A percentile compares a stretch with the other conserved stretches of the same genome.
These are phyloP conservation scores for Lachancea lanzarotensis DNA, from an alignment of 805 yeast genomes.

Conservation along the genomic window DNA sequence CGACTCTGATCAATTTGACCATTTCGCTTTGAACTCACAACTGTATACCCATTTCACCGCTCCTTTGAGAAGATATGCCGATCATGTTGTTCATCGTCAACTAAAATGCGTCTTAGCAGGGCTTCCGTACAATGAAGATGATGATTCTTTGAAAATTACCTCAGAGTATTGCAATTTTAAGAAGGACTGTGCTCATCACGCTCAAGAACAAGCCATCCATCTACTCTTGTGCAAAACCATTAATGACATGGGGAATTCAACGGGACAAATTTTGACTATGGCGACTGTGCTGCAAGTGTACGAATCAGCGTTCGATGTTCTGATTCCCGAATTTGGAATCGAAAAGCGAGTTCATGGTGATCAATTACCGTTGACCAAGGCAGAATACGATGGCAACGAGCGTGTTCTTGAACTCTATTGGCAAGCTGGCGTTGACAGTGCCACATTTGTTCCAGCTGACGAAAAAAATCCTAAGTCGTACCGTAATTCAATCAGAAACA, in stretches of 20 bases:
- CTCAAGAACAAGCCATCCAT: constrained; percentile 94
- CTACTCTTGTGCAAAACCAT: constrained; percentile 76
- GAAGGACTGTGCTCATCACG: constrained; percentile 86
- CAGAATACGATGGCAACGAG: constrained; percentile 73
- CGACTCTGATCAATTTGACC: constrained; percentile 70
- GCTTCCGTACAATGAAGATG: constrained; percentile 43
- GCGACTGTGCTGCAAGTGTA: constrained; percentile 89
- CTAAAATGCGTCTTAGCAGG: constrained; percentile 56
- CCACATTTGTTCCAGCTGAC: constrained; percentile 86
- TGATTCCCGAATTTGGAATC: constrained; percentile 87
- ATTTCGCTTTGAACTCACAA: constrained; percentile 76
- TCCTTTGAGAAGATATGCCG: constrained; percentile 88
- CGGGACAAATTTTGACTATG: constrained; percentile 78
- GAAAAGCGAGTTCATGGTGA: constrained; percentile 97
- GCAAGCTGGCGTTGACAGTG: constrained; percentile 90
- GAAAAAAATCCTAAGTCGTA: constrained; percentile 73
- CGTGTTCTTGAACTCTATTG: constrained; percentile 77
- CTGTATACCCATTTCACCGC: constrained; percentile 90
- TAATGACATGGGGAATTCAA: constrained; percentile 58
- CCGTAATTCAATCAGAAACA: constrained; percentile 70
- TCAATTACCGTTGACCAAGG: constrained; percentile 85
- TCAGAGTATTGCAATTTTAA: constrained; percentile 94
- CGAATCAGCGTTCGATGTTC: constrained; percentile 92
- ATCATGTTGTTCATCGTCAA: constrained; percentile 88
- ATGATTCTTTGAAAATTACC: constrained; percentile 67